Conservation (phyloP, 148 eudicot genomes). For the Fagopyrum homotropicum region DNA sequence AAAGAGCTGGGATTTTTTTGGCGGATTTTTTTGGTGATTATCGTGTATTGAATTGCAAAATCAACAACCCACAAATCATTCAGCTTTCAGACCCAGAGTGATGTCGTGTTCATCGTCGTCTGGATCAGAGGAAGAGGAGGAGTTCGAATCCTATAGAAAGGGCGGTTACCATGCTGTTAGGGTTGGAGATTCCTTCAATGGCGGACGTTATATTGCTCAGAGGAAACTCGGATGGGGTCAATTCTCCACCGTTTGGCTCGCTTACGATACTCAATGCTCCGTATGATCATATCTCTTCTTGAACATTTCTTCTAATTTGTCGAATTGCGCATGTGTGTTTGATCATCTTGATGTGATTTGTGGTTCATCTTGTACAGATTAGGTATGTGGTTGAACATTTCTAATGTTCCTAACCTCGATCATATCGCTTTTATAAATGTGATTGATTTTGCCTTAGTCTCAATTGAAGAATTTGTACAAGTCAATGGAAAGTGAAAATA, state of each 20-base stretch:
- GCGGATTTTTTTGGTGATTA: background rate
- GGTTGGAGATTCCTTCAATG: conserved; percentile 65
- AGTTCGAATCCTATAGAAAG: conserved; percentile 64
- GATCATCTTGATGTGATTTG: background rate
- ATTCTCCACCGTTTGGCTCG: conserved; percentile 95
- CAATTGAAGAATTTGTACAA: background rate
- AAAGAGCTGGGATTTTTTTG: background rate
- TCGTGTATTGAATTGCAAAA: conserved; percentile 4
- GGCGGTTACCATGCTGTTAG: conserved; percentile 93
- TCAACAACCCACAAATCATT: background rate
- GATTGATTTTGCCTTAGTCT: background rate
- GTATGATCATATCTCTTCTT: conserved; percentile 29
- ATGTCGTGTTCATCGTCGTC: conserved; percentile 83
- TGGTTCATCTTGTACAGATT: background rate
- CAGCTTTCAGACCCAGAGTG: background rate
- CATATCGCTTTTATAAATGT: background rate
- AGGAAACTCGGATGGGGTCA: conserved; percentile 91
- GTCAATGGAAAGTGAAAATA: background rate
- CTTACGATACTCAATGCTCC: conserved; percentile 56
- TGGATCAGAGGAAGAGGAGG: conserved; percentile 84
- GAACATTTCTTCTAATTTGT: conserved; percentile 1
- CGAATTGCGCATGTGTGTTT: background rate
- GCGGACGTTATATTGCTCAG: conserved; percentile 77
- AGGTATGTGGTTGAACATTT: background rate
- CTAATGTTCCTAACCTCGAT: background rate